Evolutionary conservation across 1,284 basidiomycete species (phyloP), one percentile per base, ranked within the genome.

Genomic region (Puccinia coronata): DNA sequence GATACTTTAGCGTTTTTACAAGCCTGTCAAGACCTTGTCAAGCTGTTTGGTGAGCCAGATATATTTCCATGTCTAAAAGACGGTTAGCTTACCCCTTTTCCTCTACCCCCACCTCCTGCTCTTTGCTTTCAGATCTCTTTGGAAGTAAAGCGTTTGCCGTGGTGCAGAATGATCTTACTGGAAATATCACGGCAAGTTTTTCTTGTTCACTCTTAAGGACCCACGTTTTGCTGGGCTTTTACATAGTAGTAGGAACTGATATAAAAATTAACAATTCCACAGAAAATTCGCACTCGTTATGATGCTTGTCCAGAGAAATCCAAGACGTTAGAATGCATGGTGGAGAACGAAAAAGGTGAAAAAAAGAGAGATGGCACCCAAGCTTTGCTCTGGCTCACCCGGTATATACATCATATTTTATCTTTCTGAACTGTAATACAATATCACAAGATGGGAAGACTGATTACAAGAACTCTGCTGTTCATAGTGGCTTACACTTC

Each of bases 361-460:
- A 95, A 96, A 89, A 94, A 95, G 87, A 89, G 90, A 18, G 90
- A 90, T 0, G 94, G 96, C 4, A 97, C 95, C 0, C 92, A 97
- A 84, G 95, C 94, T 23, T 89, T 98, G 78, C 88, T 98, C 87
- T 99, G 96, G 96, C 90, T 99, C 71, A 88, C 93, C 75, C 90
- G 95, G 83, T 84, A 74, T 31, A 34, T 71, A 6, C 43, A 6
- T 16, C 43, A 8, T 16, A 8, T 43, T 43, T 51, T 31, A 20
- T 34, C 69, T 57, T 47, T 9, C 36, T 39, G 12, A 4, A 57
- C 9, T 57, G 23, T 28, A 31, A 28, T 36, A 28, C 70, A 31
- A 31, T 3, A 72, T 31, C 72, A n/a, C n/a, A n/a, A n/a, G n/a
- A n/a, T n/a, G n/a, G n/a, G 51, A 57, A 57, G 25, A 55, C 39